Percentiles rank a stretch among this genome's conserved stretches.
Conservation (phyloP, 202 grass and related monocot species). For the Bolboschoenoplectus hybrid region DNA sequence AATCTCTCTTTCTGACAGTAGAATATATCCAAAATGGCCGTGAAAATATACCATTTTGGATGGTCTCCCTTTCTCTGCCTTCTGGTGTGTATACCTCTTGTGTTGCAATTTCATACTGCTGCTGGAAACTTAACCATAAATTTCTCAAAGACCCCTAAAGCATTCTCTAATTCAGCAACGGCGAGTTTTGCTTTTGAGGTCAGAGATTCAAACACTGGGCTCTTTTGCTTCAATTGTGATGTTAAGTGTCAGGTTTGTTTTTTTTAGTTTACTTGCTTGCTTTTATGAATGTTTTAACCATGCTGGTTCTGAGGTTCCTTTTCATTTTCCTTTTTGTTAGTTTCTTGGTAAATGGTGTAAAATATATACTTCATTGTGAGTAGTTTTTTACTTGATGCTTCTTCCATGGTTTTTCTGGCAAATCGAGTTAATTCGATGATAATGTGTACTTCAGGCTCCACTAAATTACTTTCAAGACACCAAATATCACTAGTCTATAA, state of each 20-base stretch:
- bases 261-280: background rate
- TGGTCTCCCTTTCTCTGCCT: conserved; percentile 9
- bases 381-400: background rate
- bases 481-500: background rate
- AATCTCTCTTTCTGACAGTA: conserved; percentile 17
- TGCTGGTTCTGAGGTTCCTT: background rate
- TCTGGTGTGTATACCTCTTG: conserved; percentile 15
- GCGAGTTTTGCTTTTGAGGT: conserved; percentile 32
- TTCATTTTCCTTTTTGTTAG: conserved; percentile 1
- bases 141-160: conserved; percentile 27
- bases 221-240: conserved; percentile 36
- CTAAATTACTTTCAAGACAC: background rate
- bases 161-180: conserved; percentile 38
- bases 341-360: background rate
- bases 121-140: conserved; percentile 6
- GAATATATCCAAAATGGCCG: conserved; percentile 28
- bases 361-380: background rate
- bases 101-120: conserved; percentile 23
- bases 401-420: background rate
- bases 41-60: conserved; percentile 29
- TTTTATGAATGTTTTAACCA: conserved; percentile 12
- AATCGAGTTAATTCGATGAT: conserved; percentile 27
- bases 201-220: conserved; percentile 29
- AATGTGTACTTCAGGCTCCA: background rate
- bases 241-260: conserved; percentile 36